These are phyloP conservation scores for Arctostaphylos glauca DNA, from an alignment of 148 eudicot species.

Conservation along the genomic window DNA sequence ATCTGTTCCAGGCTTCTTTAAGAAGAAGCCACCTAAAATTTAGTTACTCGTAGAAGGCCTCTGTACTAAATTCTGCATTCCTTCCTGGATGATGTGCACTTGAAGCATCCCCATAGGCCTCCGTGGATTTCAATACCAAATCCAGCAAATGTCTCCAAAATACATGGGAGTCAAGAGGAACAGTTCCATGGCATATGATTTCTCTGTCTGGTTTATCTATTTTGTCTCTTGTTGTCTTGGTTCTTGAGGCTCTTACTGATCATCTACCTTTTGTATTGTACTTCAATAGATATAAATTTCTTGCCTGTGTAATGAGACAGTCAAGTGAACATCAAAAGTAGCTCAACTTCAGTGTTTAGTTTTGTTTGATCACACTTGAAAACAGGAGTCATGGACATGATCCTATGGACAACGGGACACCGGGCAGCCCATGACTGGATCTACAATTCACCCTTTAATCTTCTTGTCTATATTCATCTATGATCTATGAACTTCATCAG, in stretches of 20 bases:
- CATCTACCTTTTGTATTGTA: background rate
- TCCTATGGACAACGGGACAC: background rate
- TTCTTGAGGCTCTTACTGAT: background rate
- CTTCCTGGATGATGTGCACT: background rate
- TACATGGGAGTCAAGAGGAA: background rate
- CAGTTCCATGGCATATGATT: background rate
- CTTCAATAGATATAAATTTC: background rate
- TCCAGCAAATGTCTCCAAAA: background rate
- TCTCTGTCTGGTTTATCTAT: background rate
- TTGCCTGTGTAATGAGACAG: background rate
- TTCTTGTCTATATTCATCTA: background rate
- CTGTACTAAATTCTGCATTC: background rate
- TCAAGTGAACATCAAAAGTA: background rate
- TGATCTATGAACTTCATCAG: background rate
- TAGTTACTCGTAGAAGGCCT: background rate
- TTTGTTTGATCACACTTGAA: background rate
- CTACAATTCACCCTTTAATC: background rate
- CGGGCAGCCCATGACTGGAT: background rate
- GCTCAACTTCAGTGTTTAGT: background rate
- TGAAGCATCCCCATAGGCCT: background rate
- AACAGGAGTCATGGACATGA: background rate
- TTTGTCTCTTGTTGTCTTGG: background rate
- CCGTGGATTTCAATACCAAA: background rate
- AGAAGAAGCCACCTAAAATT: background rate
- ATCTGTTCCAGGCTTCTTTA: background rate